A percentile compares a stretch with the other conserved stretches of the same genome.
Evolutionary conservation across 2,329 filamentous ascomycete species (phyloP).

Genomic region (Magnaporthales sp.): DNA sequence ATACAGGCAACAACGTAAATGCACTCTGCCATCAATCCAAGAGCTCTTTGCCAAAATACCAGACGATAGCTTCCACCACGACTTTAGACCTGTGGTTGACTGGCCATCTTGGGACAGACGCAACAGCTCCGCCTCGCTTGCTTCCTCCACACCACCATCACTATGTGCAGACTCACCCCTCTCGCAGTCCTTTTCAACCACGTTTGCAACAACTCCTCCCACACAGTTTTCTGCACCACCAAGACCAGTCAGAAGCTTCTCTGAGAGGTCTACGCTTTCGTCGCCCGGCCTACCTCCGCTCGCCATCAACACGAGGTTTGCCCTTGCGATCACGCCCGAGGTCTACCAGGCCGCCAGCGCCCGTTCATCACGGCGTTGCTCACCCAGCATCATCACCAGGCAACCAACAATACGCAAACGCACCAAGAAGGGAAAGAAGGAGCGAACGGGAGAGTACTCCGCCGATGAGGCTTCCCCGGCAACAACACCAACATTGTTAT

Average conservation of each 20-base stretch:
- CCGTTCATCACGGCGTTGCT: neutral
- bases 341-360: neutral
- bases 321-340: neutral
- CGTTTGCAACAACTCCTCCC: neutral
- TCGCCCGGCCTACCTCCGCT: neutral
- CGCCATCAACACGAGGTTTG: neutral
- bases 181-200: neutral
- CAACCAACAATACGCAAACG: neutral
- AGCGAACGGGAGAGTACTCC: neutral
- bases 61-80: neutral
- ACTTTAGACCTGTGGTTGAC: neutral
- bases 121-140: neutral
- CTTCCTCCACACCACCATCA: neutral
- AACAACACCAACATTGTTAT: neutral
- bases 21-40: neutral
- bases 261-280: neutral
- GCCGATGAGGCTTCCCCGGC: neutral
- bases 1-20: neutral
- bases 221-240: neutral
- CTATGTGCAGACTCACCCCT: neutral
- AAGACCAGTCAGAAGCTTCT: neutral
- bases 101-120: neutral
- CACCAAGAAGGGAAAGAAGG: neutral
- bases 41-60: neutral
- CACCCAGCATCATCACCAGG: neutral